These are phyloP conservation scores for Candida palmyrensis DNA, from an alignment of 805 yeast species.

Conservation along the genomic window DNA sequence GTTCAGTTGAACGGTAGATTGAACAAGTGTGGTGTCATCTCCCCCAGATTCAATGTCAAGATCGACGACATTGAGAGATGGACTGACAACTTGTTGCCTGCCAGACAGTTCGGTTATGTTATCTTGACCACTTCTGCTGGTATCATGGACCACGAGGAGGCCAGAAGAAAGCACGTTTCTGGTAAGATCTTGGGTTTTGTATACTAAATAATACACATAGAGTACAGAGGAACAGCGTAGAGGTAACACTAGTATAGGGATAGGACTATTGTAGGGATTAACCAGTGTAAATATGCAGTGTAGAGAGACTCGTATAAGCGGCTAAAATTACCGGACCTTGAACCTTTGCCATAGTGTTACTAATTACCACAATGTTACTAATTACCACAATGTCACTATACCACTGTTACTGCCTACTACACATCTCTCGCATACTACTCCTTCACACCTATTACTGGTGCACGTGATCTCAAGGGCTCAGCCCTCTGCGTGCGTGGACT, in stretches of 20 bases:
- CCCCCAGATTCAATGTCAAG: slow-evolving; percentile 98
- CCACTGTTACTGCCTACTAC: too few relatives aligned
- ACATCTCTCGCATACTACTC: too few relatives aligned
- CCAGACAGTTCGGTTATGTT: slow-evolving; percentile 98
- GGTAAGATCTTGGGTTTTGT: slow-evolving; percentile 99
- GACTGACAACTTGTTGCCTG: slow-evolving; percentile 97
- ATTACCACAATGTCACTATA: too few relatives aligned
- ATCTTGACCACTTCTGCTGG: slow-evolving; percentile 99
- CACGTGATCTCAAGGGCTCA: slow-evolving; percentile 3
- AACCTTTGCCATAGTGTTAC: too few relatives aligned
- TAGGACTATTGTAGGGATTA: neutral
- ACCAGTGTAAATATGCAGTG: neutral
- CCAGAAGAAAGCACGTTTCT: slow-evolving; percentile 99
- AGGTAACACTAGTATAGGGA: slow-evolving; percentile 2
- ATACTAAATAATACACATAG: too few relatives aligned
- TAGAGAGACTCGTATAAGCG: too few relatives aligned
- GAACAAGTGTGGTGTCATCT: slow-evolving; percentile 98
- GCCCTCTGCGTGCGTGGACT: slow-evolving; percentile 1
- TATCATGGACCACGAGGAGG: slow-evolving; percentile 99
- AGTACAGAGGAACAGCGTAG: too few relatives aligned
- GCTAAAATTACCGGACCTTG: too few relatives aligned
- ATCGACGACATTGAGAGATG: slow-evolving; percentile 94
- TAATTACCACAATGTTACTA: too few relatives aligned
- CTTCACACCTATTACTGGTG: too few relatives aligned
- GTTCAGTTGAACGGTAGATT: slow-evolving; percentile 96